Base-by-base conservation (phyloP, 305 asterid genomes). In the Lippia alba region DNA sequence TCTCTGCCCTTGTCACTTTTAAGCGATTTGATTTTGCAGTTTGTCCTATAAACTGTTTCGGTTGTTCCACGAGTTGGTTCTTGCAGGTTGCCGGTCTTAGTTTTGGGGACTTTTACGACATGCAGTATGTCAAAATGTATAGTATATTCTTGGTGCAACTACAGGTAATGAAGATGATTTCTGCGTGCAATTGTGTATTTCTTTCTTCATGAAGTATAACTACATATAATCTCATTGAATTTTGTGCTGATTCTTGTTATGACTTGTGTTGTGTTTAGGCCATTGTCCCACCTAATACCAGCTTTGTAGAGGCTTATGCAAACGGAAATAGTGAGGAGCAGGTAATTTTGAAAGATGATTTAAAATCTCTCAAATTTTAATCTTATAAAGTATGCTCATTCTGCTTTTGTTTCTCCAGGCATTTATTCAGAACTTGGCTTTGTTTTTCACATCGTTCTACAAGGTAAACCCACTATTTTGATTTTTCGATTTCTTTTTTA, bases 381-480 rank as follows among this genome's bases (percentile, higher is more conserved):
- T 62, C 4, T 66, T n/a, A 34, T 34, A 40, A 3, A 58, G 39
- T 16, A 40, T 73, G 80, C 49, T 77, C 34, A 24, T 49, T 67
- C 54, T 62, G 61, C 66, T 64, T 6, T 18, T 51, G 58, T 17
- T 75, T 72, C 48, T 77, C 61, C 91, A 95, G 99, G 97, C 95
- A 48, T 95, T 95, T 70, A 91, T 95, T 74, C 99, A 95, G 80
- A 95, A 95, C 76, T 75, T 95, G 88, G 99, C 97, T 1, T 72
- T 95, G 87, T 95, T 92, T 78, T 88, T 95, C 80, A 92, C 99
- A 60, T 90, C 99, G 41, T 95, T 92, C 78, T 95, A 71, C 84
- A 95, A 95, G 97, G 99, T 83, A 81, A 82, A 24, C 30, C 56
- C 67, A 8, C 48, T 46, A 65, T 63, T 49, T 20, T 17, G 68